Evolutionary conservation across 2,329 filamentous ascomycete species (phyloP), one percentile per base, ranked within the genome.

Genomic region (Balansia obtecta): DNA sequence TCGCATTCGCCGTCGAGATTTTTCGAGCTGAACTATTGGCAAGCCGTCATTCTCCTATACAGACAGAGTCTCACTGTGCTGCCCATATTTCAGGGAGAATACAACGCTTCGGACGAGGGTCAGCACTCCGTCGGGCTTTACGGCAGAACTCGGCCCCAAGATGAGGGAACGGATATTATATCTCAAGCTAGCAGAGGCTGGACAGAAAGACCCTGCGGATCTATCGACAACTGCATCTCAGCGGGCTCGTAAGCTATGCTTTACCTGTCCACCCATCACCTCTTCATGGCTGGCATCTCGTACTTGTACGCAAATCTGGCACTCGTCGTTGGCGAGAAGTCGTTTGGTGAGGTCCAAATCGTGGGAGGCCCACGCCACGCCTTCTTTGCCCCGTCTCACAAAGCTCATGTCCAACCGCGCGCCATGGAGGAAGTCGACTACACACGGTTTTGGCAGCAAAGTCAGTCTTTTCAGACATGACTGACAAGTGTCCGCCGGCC

Each of bases 281-380:
- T 97, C 7, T 97, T 97, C 70, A 96, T 95, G 86, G 91, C 91
- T 30, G 91, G 90, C 68, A 84, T 97, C 52, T 95, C 91, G 22
- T 97, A 96, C 65, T 75, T 97, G 2, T 97, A 96, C 66, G 90
- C 93, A 18, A 18, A 93, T 97, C 52, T 97, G 91, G 91, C 91
- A 97, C 67, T 96, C 91, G 11, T 82, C 88, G 6, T 78, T 88
- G 49, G 91, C 97, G 46, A 80, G 91, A 59, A 89, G 85, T 64
- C 82, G 87, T 51, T 71, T 97, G 66, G 87, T 91, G 78, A 71
- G 85, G 73, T 7, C 40, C 9, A 20, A 22, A 22, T 22, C 20
- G 20, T 27, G 5, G 27, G 27, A 27, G 27, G 11, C 18, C 39
- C 20, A 48, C 44, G 16, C 45, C 12, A 5, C 4, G 5, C 43